Conservation (phyloP, 768 basidiomycete genomes). For the Suillus subalutaceus region DNA sequence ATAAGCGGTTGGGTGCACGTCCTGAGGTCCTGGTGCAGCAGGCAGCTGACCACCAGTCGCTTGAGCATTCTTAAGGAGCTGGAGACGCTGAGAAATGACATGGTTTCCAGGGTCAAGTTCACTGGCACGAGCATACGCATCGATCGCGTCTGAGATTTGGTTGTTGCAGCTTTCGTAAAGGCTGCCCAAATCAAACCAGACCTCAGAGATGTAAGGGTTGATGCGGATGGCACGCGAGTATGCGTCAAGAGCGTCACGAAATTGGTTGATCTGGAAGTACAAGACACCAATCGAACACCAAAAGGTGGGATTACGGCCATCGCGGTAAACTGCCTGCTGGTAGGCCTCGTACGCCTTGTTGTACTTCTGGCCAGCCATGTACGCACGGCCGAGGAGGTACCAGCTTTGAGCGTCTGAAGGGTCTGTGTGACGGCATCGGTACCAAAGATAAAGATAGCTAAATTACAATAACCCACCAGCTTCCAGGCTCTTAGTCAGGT, state of each 20-base stretch:
- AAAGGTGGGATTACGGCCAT: conserved; percentile 98
- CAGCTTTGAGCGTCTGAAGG: conserved; percentile 96
- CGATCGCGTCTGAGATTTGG: conserved; percentile 97
- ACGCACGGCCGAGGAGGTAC: conserved; percentile 98
- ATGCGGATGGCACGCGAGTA: conserved; percentile 99
- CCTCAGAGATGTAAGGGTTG: conserved; percentile 92
- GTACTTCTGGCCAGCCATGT: conserved; percentile 98
- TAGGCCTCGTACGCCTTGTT: conserved; percentile 99
- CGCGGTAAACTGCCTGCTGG: conserved; percentile 98
- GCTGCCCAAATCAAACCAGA: conserved; percentile 89
- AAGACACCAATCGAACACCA: conserved; percentile 99
- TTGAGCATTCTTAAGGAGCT: conserved; percentile 80
- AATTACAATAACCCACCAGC: conserved; percentile 60
- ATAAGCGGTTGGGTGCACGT: conserved; percentile 95
- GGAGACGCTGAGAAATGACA: conserved; percentile 80
- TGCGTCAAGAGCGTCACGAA: conserved; percentile 96
- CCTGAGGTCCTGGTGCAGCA: conserved; percentile 90
- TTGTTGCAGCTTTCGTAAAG: conserved; percentile 99
- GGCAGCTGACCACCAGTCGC: conserved; percentile 72
- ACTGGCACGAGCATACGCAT: conserved; percentile 93
- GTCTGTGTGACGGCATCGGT: conserved; percentile 50
- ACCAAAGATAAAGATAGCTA: neutral
- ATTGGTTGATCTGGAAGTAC: conserved; percentile 99
- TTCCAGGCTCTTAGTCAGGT: conserved; percentile 93
- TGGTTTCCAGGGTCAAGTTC: conserved; percentile 90